Evolutionary conservation across 2,329 filamentous ascomycete species (phyloP).

Genomic region (Bipolaris bicolor): DNA sequence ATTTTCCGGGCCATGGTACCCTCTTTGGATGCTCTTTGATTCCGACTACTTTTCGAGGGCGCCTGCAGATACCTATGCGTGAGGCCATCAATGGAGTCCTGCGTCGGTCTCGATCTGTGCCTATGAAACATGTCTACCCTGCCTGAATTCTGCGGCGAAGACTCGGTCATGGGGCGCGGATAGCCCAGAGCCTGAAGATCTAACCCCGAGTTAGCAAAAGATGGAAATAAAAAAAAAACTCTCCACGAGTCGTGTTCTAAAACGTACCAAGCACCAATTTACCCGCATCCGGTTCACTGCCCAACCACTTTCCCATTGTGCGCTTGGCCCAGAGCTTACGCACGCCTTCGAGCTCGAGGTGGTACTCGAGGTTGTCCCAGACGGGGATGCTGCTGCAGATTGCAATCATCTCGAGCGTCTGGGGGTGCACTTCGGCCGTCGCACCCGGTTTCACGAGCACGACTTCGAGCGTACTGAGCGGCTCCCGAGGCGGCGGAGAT

Average conservation of each 20-base stretch:
- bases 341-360: slow-evolving; percentile 31
- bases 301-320: slow-evolving; percentile 28
- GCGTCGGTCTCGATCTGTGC: not conserved
- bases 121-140: not conserved
- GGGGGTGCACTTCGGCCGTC: slow-evolving; percentile 22
- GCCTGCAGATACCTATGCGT: not conserved
- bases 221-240: not conserved
- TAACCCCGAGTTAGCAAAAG: slow-evolving; percentile 11
- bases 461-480: slow-evolving; percentile 30
- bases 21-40: not conserved
- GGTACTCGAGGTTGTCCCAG: slow-evolving; percentile 27
- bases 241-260: not conserved
- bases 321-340: slow-evolving; percentile 33
- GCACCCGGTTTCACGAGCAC: slow-evolving; percentile 31
- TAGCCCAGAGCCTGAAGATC: slow-evolving; percentile 24
- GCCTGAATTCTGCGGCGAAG: not conserved
- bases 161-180: not conserved
- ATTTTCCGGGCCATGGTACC: slow-evolving; percentile 6
- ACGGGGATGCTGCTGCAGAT: slow-evolving; percentile 30
- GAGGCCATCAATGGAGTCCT: not conserved
- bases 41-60: not conserved
- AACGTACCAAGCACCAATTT: slow-evolving; percentile 30
- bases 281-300: slow-evolving; percentile 30
- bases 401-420: slow-evolving; percentile 27
- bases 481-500: slow-evolving; percentile 9